Percentiles rank a stretch among this genome's conserved stretches.
phyloP scores from a whole-genome alignment of 148 eudicot genomes.

The Vaccinium darrowii region DNA sequence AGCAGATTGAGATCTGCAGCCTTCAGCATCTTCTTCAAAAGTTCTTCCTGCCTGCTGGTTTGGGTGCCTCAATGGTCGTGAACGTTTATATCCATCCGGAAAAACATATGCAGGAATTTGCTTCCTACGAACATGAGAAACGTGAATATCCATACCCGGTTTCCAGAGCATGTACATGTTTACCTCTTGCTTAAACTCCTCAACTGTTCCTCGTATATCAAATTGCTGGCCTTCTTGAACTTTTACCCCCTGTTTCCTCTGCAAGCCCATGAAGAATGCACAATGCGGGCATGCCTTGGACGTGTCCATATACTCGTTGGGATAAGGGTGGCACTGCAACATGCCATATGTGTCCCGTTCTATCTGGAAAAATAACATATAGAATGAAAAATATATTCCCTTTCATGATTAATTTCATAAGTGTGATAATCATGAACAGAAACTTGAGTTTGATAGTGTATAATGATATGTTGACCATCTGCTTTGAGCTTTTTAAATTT shows the following conservation, averaged over 20 bases:
- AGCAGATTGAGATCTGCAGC: constrained; percentile 30
- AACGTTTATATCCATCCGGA: constrained; percentile 37
- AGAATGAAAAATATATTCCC: background rate
- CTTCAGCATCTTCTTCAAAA: constrained; percentile 37
- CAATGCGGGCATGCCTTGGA: constrained; percentile 39
- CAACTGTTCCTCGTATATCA: constrained; percentile 48
- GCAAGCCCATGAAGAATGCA: constrained; percentile 55
- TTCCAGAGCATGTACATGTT: constrained; percentile 46
- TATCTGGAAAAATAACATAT: constrained; percentile 33
- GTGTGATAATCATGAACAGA: background rate
- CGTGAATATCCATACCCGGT: constrained; percentile 46
- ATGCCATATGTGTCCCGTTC: constrained; percentile 53
- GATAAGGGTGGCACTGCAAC: constrained; percentile 59
- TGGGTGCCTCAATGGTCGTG: constrained; percentile 35
- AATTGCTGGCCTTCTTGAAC: constrained; percentile 51
- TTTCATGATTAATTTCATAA: background rate
- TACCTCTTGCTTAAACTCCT: constrained; percentile 45
- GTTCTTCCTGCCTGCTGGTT: constrained; percentile 38
- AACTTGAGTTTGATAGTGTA: background rate
- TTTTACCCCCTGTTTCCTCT: constrained; percentile 41
- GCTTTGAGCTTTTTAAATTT: background rate
- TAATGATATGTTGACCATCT: background rate
- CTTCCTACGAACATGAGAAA: constrained; percentile 45
- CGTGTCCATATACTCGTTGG: constrained; percentile 34
- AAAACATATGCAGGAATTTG: constrained; percentile 50